Evolutionary conservation across 2,329 filamentous ascomycete genomes (phyloP).

Genomic region (Alternaria postmessia): DNA sequence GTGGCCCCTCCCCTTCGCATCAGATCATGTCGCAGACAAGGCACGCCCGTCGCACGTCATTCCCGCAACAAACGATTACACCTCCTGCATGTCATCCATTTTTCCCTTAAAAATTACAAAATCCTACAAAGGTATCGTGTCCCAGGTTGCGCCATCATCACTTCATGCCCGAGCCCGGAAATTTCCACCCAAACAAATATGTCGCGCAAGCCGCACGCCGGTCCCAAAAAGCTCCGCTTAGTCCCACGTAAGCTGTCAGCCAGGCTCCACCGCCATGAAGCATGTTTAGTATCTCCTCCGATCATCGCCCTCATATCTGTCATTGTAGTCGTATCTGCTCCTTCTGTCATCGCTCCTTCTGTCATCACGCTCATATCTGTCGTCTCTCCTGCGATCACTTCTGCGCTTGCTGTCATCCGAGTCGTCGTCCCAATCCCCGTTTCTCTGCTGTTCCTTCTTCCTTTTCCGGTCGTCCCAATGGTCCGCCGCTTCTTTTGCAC

Average conservation of each 20-base stretch:
- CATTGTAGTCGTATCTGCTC: constrained; percentile 6
- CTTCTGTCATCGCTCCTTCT: constrained; percentile 4
- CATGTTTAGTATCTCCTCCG: background rate
- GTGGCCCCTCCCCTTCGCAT: constrained; percentile 17
- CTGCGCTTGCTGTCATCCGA: constrained; percentile 6
- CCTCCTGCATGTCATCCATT: constrained; percentile 2
- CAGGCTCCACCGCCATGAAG: background rate
- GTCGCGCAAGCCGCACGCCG: background rate
- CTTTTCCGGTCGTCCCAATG: constrained; percentile 26
- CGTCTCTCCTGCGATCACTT: constrained; percentile 1
- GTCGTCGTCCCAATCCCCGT: constrained; percentile 17
- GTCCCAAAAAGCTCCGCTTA: background rate
- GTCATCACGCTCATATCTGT: constrained; percentile 12
- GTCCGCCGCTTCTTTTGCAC: constrained; percentile 39
- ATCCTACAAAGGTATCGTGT: constrained; percentile 1
- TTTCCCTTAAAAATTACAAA: background rate
- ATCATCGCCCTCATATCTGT: constrained; percentile 11
- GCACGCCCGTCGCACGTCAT: constrained; percentile 19
- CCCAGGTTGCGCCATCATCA: background rate
- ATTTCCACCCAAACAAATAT: background rate
- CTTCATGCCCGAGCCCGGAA: background rate
- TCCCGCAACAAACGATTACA: constrained; percentile 11
- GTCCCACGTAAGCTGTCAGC: constrained; percentile 6
- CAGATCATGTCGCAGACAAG: constrained; percentile 22
- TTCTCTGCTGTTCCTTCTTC: constrained; percentile 12